phyloP scores from a whole-genome alignment of 2,329 filamentous ascomycete species.

The Sclerotinia spermophila region DNA sequence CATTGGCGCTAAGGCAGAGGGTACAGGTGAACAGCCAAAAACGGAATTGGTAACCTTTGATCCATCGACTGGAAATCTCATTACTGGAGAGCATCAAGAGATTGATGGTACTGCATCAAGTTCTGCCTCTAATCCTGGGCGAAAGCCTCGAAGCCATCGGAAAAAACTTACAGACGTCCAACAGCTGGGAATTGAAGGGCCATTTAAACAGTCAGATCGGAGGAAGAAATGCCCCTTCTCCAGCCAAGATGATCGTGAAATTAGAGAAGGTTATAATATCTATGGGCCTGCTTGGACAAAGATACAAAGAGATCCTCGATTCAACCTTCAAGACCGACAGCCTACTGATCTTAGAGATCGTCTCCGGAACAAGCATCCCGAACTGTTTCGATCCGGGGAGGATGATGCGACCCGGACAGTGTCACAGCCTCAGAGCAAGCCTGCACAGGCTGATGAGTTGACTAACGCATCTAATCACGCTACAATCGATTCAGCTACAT shows the following conservation, averaged over 20 bases:
- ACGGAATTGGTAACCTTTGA: constrained; percentile 45
- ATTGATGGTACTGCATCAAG: constrained; percentile 24
- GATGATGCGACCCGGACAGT: neutral
- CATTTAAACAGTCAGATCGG: constrained; percentile 59
- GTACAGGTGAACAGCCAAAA: constrained; percentile 17
- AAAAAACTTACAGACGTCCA: constrained; percentile 54
- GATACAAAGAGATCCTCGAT: constrained; percentile 58
- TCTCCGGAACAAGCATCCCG: constrained; percentile 60
- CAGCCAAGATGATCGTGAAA: constrained; percentile 59
- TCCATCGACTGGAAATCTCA: constrained; percentile 52
- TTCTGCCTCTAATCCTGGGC: constrained; percentile 38
- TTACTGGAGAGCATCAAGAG: constrained; percentile 36
- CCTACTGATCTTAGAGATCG: constrained; percentile 62
- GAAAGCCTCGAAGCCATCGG: constrained; percentile 52
- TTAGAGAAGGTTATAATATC: constrained; percentile 54
- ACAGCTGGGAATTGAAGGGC: constrained; percentile 57
- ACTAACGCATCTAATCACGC: neutral
- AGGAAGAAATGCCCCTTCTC: constrained; percentile 59
- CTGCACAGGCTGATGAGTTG: neutral
- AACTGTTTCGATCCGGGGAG: constrained; percentile 43
- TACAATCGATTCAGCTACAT: constrained; percentile 10
- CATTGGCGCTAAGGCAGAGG: constrained; percentile 1
- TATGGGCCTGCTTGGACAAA: constrained; percentile 64
- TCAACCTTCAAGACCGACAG: constrained; percentile 55
- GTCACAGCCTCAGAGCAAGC: neutral